Evolutionary conservation across 768 basidiomycete genomes (phyloP), one percentile per base, ranked within the genome.

Genomic region (Suillus occidentalis): DNA sequence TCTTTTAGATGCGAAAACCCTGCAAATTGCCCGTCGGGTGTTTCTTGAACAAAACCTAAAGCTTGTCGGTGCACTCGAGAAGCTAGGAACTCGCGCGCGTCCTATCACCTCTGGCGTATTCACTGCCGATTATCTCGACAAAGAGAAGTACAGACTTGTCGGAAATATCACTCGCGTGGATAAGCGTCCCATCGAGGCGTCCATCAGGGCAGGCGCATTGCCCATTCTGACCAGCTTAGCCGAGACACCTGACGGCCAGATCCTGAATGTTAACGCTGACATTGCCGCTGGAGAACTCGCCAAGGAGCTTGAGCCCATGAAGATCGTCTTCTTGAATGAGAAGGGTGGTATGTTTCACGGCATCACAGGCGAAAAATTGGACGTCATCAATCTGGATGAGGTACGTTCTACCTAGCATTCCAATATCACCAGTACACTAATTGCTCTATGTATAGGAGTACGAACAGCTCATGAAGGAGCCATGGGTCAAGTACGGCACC

Each of bases 321-420:
- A 99, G 81, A 99, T 99, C 59, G 97, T 99, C 39, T 99, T 95
- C 80, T 76, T 99, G 73, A 97, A 98, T 75, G 97, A 99, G 72
- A 98, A 99, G 80, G 97, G 97, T 65, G 97, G 97, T 37, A 82
- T 99, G 70, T 98, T 90, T 88, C 97, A 99, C 73, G 97, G 97
- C 60, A 90, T 98, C 50, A 95, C 96, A 4, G 95, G 95, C 62
- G 91, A 99, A 83, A 98, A 97, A 80, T 77, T 99, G 61, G 92
- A 93, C 71, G 89, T 95, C 45, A 98, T 99, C 80, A 99, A 99
- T 80, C 80, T 99, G 55, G 97, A 99, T 72, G 97, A 99, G 85
- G 93, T 92, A 69, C 47, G 70, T 65, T 22, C 53, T 64, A 34
- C 34, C 58, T 37, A 53, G 43, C 10, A 39, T 18, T 66, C 55